These are phyloP conservation scores for Corymbia maculata DNA, from an alignment of 345 rosid genomes.

Conservation along the genomic window DNA sequence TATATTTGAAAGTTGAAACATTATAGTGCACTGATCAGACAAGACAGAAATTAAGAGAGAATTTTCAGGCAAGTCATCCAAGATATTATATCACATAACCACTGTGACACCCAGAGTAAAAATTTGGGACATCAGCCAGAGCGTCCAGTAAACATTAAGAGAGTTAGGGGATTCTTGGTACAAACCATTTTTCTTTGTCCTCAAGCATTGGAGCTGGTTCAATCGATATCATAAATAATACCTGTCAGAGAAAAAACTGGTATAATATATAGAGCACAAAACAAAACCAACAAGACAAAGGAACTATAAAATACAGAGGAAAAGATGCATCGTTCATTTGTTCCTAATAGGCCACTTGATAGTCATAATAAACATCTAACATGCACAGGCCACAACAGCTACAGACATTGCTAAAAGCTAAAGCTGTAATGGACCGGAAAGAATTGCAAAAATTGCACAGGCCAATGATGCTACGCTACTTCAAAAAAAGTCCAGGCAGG, in stretches of 20 bases:
- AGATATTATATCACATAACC: background rate
- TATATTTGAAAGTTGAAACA: background rate
- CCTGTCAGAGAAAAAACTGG: constrained; percentile 31
- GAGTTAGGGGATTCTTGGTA: background rate
- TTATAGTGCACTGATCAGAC: background rate
- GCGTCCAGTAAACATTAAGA: background rate
- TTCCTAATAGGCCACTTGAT: background rate
- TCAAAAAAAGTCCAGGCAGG: background rate
- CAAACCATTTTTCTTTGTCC: constrained; percentile 99
- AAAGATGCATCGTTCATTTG: background rate
- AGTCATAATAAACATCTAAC: background rate
- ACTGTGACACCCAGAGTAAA: background rate
- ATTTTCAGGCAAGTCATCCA: background rate
- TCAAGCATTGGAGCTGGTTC: constrained; percentile 99
- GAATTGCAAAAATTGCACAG: background rate
- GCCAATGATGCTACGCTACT: background rate
- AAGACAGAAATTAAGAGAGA: background rate
- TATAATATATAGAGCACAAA: background rate
- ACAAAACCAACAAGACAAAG: background rate
- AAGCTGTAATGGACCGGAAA: background rate
- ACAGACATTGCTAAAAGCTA: background rate
- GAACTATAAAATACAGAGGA: background rate
- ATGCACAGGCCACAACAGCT: background rate
- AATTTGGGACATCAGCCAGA: background rate
- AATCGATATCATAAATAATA: constrained; percentile 90